phyloP scores from a whole-genome alignment of 164 flowering plant genomes.

The Aristolochia californica region DNA sequence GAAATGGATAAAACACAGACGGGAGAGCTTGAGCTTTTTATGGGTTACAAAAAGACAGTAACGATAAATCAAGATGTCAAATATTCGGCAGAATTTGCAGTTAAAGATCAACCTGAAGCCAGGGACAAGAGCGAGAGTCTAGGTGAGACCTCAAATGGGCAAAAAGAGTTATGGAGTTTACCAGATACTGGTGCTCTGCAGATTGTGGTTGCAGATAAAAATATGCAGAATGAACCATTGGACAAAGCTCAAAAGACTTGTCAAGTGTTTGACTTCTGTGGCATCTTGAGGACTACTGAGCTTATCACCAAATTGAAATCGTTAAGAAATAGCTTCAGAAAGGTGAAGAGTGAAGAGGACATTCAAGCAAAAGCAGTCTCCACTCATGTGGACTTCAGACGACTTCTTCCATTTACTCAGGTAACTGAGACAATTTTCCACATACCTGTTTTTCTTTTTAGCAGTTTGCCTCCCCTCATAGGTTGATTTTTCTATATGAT shows the following conservation, averaged over 20 bases:
- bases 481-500: neutral
- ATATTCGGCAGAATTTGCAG: slow-evolving; percentile 29
- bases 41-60: slow-evolving; percentile 21
- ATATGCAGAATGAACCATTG: slow-evolving; percentile 19
- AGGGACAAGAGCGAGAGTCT: slow-evolving; percentile 25
- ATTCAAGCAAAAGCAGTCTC: too few relatives aligned
- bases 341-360: slow-evolving; percentile 29
- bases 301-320: slow-evolving; percentile 45
- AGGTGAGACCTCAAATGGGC: slow-evolving; percentile 26
- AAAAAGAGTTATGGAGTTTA: slow-evolving; percentile 38
- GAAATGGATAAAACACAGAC: slow-evolving; percentile 8
- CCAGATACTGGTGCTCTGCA: slow-evolving; percentile 41
- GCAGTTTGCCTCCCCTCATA: too few relatives aligned
- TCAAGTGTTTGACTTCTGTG: slow-evolving; percentile 7
- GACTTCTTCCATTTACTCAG: slow-evolving; percentile 30
- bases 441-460: neutral
- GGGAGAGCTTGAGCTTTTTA: slow-evolving; percentile 8
- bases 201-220: slow-evolving; percentile 49
- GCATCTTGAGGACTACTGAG: slow-evolving; percentile 19
- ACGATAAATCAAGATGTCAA: slow-evolving; percentile 21
- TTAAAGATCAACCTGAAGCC: slow-evolving; percentile 17
- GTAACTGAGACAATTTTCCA: slow-evolving; percentile 17
- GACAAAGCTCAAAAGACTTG: neutral
- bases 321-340: slow-evolving; percentile 31
- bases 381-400: slow-evolving; percentile 13